phyloP scores from a whole-genome alignment of 2,329 filamentous ascomycete genomes.

The Hypoxylon sp. region DNA sequence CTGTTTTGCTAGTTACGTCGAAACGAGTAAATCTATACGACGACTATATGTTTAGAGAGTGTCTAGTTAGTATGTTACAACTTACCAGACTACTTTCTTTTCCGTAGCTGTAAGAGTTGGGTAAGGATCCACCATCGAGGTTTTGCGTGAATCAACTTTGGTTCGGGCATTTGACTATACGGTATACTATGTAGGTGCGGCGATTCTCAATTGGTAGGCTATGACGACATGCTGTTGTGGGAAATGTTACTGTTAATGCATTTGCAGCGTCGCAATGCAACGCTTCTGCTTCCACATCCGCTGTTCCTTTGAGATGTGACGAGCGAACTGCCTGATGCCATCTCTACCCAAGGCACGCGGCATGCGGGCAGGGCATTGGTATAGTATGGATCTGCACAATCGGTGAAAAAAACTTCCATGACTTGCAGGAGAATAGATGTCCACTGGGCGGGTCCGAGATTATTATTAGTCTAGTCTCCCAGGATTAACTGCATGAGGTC shows the following conservation, averaged over 20 bases:
- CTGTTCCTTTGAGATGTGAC: constrained; percentile 38
- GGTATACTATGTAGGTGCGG: constrained; percentile 9
- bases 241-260: constrained; percentile 36
- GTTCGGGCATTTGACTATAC: constrained; percentile 24
- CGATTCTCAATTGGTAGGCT: constrained; percentile 35
- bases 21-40: constrained; percentile 18
- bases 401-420: constrained; percentile 47
- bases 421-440: constrained; percentile 42
- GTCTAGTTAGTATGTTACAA: neutral
- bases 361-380: constrained; percentile 34
- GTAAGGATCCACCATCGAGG: constrained; percentile 29
- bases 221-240: constrained; percentile 41
- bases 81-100: constrained; percentile 3
- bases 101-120: constrained; percentile 28
- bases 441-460: constrained; percentile 36
- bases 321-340: constrained; percentile 30
- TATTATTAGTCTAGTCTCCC: constrained; percentile 38
- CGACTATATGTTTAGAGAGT: neutral
- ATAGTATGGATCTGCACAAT: constrained; percentile 41
- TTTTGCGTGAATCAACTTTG: constrained; percentile 29
- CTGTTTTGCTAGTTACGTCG: neutral
- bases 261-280: constrained; percentile 38
- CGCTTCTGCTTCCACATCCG: constrained; percentile 31
- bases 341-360: constrained; percentile 36
- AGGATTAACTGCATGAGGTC: constrained; percentile 38